Evolutionary conservation across 148 eudicot genomes (phyloP), one percentile per base, ranked within the genome.

Genomic region (Rhododendron molle): DNA sequence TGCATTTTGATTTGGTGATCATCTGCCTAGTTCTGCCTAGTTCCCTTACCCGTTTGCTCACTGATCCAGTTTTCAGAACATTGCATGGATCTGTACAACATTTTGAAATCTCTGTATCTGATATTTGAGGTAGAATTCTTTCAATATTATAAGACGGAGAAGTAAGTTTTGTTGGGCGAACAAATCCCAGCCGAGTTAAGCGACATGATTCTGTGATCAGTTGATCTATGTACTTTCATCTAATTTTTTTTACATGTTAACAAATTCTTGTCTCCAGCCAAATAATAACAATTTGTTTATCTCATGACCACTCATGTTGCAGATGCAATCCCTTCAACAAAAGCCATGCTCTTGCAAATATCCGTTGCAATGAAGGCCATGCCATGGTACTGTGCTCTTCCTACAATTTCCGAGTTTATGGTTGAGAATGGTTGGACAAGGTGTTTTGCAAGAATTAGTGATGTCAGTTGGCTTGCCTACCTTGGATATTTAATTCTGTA

Each of bases 291-390:
- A 49, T 2, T 80, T 10, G 36, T 79, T 47, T 54, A 28, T 78
- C 34, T 44, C 18, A 26, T 78, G 58, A 46, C 6, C 18, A 5
- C 18, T 44, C 28, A 83, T 82, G 54, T 86, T 81, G 72, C 91
- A 95, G 99, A 96, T 90, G 91, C 94, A 52, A 91, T 96, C 32
- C 99, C 98, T 47, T 79, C 99, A 58, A 90, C 79, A 44, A 90
- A 87, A 76, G 92, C 99, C 46, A 92, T 96, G 97, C 86, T 88
- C 74, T 88, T 95, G 87, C 99, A 96, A 88, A 96, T 96, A 89
- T 77, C 71, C 30, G 99, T 96, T 23, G 96, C 98, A 43, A 91
- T 95, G 94, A 95, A 94, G 91, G 97, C 97, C 34, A 94, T 96
- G 97, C 99, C 99, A 76, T 93, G 94, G 95, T 93, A 93, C 86